Evolutionary conservation across 805 yeast species (phyloP).

Genomic region (Yarrowia sp.): DNA sequence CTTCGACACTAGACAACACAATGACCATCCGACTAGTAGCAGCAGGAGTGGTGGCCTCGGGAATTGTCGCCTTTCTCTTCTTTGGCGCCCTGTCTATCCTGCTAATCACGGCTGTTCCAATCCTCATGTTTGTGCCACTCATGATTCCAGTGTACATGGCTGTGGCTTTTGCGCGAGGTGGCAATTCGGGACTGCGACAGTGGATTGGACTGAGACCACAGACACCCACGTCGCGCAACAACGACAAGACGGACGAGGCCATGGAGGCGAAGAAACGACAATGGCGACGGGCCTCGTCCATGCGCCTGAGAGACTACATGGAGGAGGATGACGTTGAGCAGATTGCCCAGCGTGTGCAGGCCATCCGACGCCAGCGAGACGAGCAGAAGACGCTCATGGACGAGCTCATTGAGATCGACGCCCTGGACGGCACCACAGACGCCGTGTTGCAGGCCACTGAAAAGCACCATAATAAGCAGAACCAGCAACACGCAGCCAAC

Average conservation of each 20-base stretch:
- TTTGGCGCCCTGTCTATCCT: constrained; percentile 21
- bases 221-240: constrained; percentile 15
- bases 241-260: constrained; percentile 26
- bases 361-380: constrained; percentile 10
- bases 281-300: constrained; percentile 13
- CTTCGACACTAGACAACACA: not conserved
- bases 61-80: constrained; percentile 14
- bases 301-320: constrained; percentile 2
- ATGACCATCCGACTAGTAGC: constrained; percentile 20
- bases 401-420: constrained; percentile 16
- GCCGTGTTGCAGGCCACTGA: not conserved
- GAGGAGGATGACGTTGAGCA: constrained; percentile 15
- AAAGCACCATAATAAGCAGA: not conserved
- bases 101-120: constrained; percentile 14
- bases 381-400: constrained; percentile 23
- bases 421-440: constrained; percentile 10
- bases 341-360: constrained; percentile 19
- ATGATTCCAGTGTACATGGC: constrained; percentile 14
- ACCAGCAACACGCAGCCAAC: not conserved
- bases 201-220: constrained; percentile 7
- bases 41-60: constrained; percentile 2
- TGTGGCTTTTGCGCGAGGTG: constrained; percentile 5
- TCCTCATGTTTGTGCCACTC: constrained; percentile 15
- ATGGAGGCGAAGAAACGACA: constrained; percentile 21
- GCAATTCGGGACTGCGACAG: constrained; percentile 9